Evolutionary conservation across 2,329 filamentous ascomycete genomes (phyloP).

Genomic region (Metarhizium brunneum): DNA sequence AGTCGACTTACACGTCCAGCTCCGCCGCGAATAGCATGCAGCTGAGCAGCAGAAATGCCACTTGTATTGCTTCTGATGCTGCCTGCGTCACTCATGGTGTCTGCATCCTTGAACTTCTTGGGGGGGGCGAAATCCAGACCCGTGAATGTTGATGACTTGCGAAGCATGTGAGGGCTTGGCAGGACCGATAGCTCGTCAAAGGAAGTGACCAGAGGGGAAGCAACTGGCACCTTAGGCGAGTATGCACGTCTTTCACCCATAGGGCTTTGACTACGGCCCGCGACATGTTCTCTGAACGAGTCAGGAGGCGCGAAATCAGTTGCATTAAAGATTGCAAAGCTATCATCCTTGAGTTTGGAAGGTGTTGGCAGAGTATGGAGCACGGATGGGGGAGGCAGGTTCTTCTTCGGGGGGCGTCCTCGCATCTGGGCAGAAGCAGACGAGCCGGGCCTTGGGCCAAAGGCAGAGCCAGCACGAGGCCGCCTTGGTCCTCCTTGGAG

Average conservation of each 20-base stretch:
- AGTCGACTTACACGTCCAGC: constrained; percentile 82
- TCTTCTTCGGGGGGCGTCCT: constrained; percentile 31
- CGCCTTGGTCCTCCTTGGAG: constrained; percentile 39
- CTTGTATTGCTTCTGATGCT: constrained; percentile 57
- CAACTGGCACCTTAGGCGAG: constrained; percentile 60
- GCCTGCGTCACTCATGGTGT: constrained; percentile 54
- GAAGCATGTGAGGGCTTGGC: constrained; percentile 76
- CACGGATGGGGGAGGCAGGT: constrained; percentile 59
- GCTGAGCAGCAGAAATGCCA: constrained; percentile 63
- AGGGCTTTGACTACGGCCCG: constrained; percentile 59
- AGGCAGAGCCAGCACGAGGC: constrained; percentile 39
- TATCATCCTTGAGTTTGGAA: constrained; percentile 73
- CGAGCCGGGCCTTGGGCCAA: constrained; percentile 42
- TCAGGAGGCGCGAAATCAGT: constrained; percentile 82
- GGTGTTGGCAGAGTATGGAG: constrained; percentile 77
- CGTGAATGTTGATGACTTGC: constrained; percentile 72
- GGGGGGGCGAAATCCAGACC: constrained; percentile 74
- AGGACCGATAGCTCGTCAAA: constrained; percentile 81
- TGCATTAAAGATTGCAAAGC: constrained; percentile 56
- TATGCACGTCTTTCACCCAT: constrained; percentile 61
- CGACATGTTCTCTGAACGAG: constrained; percentile 54
- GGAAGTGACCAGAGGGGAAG: constrained; percentile 70
- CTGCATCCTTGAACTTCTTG: constrained; percentile 57
- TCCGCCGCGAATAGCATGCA: constrained; percentile 66
- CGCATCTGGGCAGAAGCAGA: constrained; percentile 48